Conservation (phyloP, 495 filamentous ascomycete genomes). For the Penicillium ucsense region DNA sequence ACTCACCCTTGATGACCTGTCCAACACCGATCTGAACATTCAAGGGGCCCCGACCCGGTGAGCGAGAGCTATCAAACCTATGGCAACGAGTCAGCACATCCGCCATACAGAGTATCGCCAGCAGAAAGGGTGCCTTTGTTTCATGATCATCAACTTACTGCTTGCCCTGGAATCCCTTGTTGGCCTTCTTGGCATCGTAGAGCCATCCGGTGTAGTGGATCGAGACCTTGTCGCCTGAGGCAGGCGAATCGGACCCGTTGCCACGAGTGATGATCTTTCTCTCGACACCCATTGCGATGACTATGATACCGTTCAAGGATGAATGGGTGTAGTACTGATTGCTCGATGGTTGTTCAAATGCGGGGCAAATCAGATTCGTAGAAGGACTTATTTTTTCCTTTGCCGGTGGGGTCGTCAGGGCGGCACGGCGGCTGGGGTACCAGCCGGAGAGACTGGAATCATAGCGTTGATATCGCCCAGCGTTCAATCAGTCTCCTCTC, state of each 20-base stretch:
- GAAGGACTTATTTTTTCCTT: no score
- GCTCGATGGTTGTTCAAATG: neutral
- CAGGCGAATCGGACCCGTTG: slow-evolving; percentile 45
- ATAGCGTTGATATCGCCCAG: no score
- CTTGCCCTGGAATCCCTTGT: slow-evolving; percentile 38
- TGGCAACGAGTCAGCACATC: neutral
- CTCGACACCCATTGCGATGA: slow-evolving; percentile 44
- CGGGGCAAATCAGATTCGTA: slow-evolving; percentile 3
- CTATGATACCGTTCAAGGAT: neutral
- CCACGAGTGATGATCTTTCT: slow-evolving; percentile 37
- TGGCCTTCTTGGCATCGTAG: slow-evolving; percentile 48
- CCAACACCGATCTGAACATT: slow-evolving; percentile 61
- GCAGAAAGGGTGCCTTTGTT: neutral
- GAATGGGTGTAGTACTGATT: no score
- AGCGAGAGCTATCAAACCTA: slow-evolving; percentile 70
- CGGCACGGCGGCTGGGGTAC: no score
- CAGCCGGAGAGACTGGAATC: no score
- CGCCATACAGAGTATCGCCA: no score
- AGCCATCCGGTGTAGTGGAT: slow-evolving; percentile 83
- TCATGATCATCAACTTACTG: slow-evolving; percentile 25
- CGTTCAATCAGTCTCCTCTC: no score
- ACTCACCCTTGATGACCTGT: slow-evolving; percentile 63
- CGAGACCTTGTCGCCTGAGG: slow-evolving; percentile 55
- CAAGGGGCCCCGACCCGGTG: slow-evolving; percentile 49
- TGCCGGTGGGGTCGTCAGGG: no score